Conservation (phyloP, 805 yeast species). For the Jamesozyma lodderae region DNA sequence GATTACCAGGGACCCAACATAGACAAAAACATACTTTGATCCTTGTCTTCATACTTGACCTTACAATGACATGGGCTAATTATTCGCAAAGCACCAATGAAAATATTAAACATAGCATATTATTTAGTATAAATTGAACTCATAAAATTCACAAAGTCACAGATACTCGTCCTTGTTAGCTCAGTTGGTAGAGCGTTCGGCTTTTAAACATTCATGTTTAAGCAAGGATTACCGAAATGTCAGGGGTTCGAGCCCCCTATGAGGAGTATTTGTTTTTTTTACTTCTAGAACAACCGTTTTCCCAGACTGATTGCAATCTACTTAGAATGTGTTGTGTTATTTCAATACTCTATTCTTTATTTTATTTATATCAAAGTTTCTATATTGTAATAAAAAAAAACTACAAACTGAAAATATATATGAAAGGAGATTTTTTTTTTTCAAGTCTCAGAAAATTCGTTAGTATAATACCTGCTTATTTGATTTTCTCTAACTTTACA, state of each 20-base stretch:
- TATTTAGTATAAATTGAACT: too few relatives aligned
- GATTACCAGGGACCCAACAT: too few relatives aligned
- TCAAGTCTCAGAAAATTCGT: not conserved
- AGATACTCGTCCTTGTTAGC: constrained; percentile 42
- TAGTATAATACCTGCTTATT: constrained; percentile 18
- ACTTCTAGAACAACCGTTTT: not conserved
- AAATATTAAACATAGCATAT: too few relatives aligned
- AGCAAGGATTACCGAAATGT: constrained; percentile 37
- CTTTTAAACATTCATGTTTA: constrained; percentile 38
- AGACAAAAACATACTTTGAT: too few relatives aligned
- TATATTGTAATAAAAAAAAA: too few relatives aligned
- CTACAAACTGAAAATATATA: not conserved
- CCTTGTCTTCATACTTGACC: too few relatives aligned
- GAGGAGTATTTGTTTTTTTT: constrained; percentile 32
- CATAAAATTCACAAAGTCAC: too few relatives aligned
- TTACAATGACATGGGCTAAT: too few relatives aligned
- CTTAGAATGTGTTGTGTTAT: not conserved
- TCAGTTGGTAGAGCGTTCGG: constrained; percentile 67
- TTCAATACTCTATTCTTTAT: not conserved
- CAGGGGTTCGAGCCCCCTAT: constrained; percentile 45
- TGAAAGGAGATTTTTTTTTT: not conserved
- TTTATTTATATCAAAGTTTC: not conserved
- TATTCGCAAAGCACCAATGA: too few relatives aligned
- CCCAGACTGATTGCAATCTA: not conserved
- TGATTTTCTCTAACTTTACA: constrained; percentile 33